These are phyloP conservation scores for Neurospora terricola DNA, from an alignment of 495 filamentous ascomycete genomes.

Conservation along the genomic window DNA sequence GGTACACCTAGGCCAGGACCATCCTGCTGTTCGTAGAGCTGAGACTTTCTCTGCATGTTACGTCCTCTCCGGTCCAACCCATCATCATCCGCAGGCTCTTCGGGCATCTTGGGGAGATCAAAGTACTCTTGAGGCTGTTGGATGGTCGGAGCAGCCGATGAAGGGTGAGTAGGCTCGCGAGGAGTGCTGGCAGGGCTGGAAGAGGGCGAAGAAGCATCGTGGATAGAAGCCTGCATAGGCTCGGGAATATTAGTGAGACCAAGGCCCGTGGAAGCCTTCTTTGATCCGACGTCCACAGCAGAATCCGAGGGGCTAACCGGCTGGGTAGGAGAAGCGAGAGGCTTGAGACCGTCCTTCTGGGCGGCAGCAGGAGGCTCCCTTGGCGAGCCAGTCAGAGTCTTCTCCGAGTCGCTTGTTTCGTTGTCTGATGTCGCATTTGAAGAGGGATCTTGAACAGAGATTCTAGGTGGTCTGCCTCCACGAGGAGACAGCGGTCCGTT, in stretches of 20 bases:
- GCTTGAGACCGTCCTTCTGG: conserved; percentile 14
- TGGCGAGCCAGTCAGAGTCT: not conserved
- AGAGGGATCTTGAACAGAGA: not conserved
- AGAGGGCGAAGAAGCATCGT: conserved; percentile 8
- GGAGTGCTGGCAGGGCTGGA: conserved; percentile 6
- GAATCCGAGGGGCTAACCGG: conserved; percentile 16
- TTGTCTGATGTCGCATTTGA: not conserved
- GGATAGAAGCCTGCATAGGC: conserved; percentile 12
- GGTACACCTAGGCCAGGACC: conserved; percentile 40
- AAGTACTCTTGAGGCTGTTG: conserved; percentile 21
- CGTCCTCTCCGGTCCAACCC: conserved; percentile 17
- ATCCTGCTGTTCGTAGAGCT: conserved; percentile 24
- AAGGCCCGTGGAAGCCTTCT: conserved; percentile 9
- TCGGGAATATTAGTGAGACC: conserved; percentile 11
- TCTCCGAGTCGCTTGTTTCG: not conserved
- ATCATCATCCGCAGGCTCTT: conserved; percentile 6
- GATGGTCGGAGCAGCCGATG: conserved; percentile 8
- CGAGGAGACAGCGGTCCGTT: not conserved
- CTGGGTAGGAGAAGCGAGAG: conserved; percentile 12
- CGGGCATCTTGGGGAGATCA: conserved; percentile 11
- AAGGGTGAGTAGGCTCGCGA: conserved; percentile 2
- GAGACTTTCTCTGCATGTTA: conserved; percentile 26
- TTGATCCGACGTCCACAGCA: conserved; percentile 13
- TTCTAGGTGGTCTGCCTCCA: not conserved
- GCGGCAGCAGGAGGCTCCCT: conserved; percentile 25